These are phyloP conservation scores for Colletotrichum karsti DNA, from an alignment of 2,329 filamentous ascomycete species.

Conservation along the genomic window DNA sequence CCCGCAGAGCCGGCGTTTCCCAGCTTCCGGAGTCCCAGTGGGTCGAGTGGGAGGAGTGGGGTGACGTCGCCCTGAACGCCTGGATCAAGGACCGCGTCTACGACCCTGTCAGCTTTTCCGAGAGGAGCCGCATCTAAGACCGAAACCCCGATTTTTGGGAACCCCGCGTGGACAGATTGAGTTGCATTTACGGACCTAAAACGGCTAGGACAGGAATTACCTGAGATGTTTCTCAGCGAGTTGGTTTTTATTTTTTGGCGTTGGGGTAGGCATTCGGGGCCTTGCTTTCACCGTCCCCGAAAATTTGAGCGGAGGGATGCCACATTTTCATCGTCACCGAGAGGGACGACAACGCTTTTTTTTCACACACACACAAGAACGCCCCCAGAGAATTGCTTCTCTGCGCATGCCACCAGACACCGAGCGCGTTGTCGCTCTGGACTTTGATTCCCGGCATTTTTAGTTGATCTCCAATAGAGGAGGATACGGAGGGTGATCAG, in stretches of 20 bases:
- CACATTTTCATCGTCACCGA: conserved; percentile 11
- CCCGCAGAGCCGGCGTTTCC: conserved; percentile 83
- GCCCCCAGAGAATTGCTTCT: background rate
- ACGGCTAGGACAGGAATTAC: conserved; percentile 14
- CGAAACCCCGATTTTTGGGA: background rate
- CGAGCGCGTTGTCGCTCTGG: conserved; percentile 19
- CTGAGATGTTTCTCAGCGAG: conserved; percentile 25
- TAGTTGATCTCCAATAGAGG: conserved; percentile 5
- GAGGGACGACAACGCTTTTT: conserved; percentile 19
- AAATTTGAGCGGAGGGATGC: conserved; percentile 21
- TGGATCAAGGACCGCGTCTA: conserved; percentile 70
- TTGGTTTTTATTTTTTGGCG: conserved; percentile 19
- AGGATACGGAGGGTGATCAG: background rate
- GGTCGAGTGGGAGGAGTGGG: conserved; percentile 78
- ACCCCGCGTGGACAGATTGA: conserved; percentile 9
- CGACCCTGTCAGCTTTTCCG: conserved; percentile 59
- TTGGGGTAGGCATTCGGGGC: conserved; percentile 25
- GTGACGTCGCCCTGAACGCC: conserved; percentile 67
- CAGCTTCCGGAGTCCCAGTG: conserved; percentile 73
- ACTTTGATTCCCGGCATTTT: conserved; percentile 22
- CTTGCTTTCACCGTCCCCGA: conserved; percentile 18
- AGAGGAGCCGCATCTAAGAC: conserved; percentile 32
- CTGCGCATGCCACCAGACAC: conserved; percentile 3
- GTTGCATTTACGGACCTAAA: conserved; percentile 22
- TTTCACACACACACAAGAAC: background rate